Conservation (phyloP, 2,329 filamentous ascomycete species). For the Chrysoporthe cubensis region DNA sequence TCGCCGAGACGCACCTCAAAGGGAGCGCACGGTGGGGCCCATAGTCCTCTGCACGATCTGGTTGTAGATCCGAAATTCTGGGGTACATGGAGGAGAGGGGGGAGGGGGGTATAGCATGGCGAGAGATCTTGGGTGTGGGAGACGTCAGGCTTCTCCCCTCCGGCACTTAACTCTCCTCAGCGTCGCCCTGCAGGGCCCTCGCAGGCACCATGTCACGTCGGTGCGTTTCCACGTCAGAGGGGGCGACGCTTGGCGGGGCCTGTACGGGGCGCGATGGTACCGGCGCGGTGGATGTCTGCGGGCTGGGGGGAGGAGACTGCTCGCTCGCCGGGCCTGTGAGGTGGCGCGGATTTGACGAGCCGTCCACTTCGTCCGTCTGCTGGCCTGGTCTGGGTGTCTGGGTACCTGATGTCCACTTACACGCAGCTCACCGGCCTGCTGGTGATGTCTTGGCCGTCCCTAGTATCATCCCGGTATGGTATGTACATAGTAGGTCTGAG, state of each 20-base stretch:
- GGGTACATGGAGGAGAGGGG: conserved; percentile 5
- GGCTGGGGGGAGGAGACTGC: no score
- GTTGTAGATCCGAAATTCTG: conserved; percentile 23
- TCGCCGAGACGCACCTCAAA: conserved; percentile 18
- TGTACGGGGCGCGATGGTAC: background rate
- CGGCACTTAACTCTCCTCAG: background rate
- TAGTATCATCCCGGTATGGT: background rate
- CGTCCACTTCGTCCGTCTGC: background rate
- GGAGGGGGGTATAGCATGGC: no score
- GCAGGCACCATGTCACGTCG: conserved; percentile 9
- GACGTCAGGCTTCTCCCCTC: background rate
- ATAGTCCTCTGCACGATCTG: conserved; percentile 11
- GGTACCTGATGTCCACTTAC: background rate
- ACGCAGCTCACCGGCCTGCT: background rate
- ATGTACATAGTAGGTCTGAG: background rate
- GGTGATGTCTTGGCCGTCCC: background rate
- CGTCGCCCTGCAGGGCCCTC: background rate
- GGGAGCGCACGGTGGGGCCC: background rate
- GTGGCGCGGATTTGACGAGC: conserved; percentile 2
- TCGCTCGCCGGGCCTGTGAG: background rate
- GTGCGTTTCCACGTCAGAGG: conserved; percentile 7
- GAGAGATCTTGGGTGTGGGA: background rate
- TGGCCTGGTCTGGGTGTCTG: no score
- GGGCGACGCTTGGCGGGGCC: background rate
- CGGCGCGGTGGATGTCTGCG: background rate